Percentiles rank a stretch among this genome's conserved stretches.
Conservation (phyloP, 805 yeast species). For the Candida takata region DNA sequence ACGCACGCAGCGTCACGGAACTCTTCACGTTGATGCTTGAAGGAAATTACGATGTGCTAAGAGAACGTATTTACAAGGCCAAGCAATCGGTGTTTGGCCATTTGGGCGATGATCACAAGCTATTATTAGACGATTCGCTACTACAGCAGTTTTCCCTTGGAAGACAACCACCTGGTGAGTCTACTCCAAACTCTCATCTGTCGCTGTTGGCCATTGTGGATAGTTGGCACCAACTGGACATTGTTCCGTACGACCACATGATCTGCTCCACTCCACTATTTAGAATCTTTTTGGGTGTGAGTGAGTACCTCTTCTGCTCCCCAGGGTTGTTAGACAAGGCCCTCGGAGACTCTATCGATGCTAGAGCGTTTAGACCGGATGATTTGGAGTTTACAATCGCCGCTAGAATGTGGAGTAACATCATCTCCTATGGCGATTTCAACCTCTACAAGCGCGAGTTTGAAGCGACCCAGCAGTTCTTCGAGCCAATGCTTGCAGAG, state of each 20-base stretch:
- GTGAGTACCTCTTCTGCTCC: conserved; percentile 83
- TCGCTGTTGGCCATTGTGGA: conserved; percentile 88
- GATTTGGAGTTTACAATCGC: conserved; percentile 91
- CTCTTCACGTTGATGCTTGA: conserved; percentile 78
- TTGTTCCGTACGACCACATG: conserved; percentile 93
- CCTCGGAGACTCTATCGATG: conserved; percentile 60
- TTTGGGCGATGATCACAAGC: conserved; percentile 45
- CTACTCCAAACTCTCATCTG: conserved; percentile 81
- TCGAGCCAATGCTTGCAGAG: conserved; percentile 79
- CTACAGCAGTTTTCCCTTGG: conserved; percentile 76
- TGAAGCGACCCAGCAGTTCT: conserved; percentile 75
- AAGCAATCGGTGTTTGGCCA: conserved; percentile 72
- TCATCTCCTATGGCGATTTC: conserved; percentile 71
- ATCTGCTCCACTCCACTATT: conserved; percentile 93
- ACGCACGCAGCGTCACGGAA: conserved; percentile 77
- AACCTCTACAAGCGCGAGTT: conserved; percentile 65
- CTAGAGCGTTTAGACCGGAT: conserved; percentile 71
- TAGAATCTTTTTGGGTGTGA: conserved; percentile 87
- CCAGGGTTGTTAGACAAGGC: conserved; percentile 79
- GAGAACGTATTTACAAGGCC: conserved; percentile 54
- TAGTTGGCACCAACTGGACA: conserved; percentile 80
- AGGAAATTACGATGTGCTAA: conserved; percentile 51
- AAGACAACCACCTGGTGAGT: conserved; percentile 54
- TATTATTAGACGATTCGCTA: conserved; percentile 71
- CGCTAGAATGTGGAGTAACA: conserved; percentile 78